phyloP scores from a whole-genome alignment of 2,329 filamentous ascomycete genomes.

The Macrophomina pseudophaseolina region DNA sequence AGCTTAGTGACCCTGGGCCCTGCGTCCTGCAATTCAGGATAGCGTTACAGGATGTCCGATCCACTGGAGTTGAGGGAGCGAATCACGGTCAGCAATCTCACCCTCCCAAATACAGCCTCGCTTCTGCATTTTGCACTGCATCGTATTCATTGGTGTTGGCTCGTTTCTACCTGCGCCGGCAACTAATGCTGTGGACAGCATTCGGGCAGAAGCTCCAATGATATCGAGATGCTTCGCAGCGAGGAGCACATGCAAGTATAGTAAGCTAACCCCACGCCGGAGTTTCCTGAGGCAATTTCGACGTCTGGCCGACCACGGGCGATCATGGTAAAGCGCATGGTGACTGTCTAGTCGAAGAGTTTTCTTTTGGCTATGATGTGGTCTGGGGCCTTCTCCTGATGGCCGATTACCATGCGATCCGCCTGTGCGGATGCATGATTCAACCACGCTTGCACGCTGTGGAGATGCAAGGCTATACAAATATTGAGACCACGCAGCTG shows the following conservation, averaged over 20 bases:
- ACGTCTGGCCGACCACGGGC: background rate
- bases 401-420: background rate
- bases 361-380: background rate
- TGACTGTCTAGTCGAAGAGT: background rate
- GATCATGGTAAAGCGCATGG: background rate
- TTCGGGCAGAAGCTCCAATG: conserved; percentile 16
- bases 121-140: background rate
- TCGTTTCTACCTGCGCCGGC: conserved; percentile 1
- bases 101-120: background rate
- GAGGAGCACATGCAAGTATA: conserved; percentile 18
- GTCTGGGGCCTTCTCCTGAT: background rate
- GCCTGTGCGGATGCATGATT: background rate
- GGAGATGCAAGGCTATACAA: too few species aligned
- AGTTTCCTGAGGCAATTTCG: background rate
- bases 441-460: too few species aligned
- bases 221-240: conserved; percentile 7
- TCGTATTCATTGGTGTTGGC: background rate
- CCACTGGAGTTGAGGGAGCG: conserved; percentile 15
- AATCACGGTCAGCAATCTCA: conserved; percentile 20
- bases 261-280: background rate
- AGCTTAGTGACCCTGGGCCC: background rate
- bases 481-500: background rate
- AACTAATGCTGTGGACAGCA: conserved; percentile 19
- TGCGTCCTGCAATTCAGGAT: conserved; percentile 9
- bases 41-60: conserved; percentile 16